Evolutionary conservation across 495 filamentous ascomycete species (phyloP).

Genomic region (Lasiosphaeria miniovina): DNA sequence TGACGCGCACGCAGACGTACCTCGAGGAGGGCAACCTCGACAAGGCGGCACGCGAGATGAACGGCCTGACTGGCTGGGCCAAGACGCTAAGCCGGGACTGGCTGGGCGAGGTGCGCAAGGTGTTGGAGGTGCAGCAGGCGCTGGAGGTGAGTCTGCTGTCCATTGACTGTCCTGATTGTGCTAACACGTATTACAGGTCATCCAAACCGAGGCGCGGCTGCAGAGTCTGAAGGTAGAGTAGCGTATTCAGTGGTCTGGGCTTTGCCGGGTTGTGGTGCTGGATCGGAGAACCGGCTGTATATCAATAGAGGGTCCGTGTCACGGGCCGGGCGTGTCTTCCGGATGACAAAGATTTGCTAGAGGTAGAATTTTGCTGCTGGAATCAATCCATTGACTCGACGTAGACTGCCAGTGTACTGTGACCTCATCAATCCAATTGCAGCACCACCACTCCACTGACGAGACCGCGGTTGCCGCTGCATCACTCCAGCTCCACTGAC

Average conservation of each 20-base stretch:
- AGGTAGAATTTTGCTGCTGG: too few species aligned
- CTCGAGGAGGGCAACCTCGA: slow-evolving; percentile 92
- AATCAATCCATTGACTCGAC: too few species aligned
- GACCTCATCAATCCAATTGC: too few species aligned
- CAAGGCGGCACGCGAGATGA: slow-evolving; percentile 91
- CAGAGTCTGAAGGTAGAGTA: slow-evolving; percentile 58
- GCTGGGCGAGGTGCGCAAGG: slow-evolving; percentile 80
- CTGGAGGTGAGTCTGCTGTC: slow-evolving; percentile 69
- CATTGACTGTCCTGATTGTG: slow-evolving; percentile 7
- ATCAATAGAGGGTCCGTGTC: too few species aligned
- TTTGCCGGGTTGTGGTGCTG: too few species aligned
- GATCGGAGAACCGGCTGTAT: too few species aligned
- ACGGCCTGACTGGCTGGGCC: slow-evolving; percentile 84
- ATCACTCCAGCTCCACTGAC: too few species aligned
- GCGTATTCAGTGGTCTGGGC: slow-evolving; percentile 6
- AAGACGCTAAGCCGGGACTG: slow-evolving; percentile 91
- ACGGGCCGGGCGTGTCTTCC: too few species aligned
- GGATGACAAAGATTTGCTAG: too few species aligned
- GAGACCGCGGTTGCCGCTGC: too few species aligned
- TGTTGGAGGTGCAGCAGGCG: slow-evolving; percentile 92
- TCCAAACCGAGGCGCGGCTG: slow-evolving; percentile 58
- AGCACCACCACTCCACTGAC: too few species aligned
- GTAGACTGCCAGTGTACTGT: too few species aligned
- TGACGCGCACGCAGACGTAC: slow-evolving; percentile 80
- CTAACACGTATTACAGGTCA: slow-evolving; percentile 45